Percentiles rank a stretch among this genome's conserved stretches.
These are phyloP conservation scores for Syzygium grande DNA, from an alignment of 345 rosid genomes.

Conservation along the genomic window DNA sequence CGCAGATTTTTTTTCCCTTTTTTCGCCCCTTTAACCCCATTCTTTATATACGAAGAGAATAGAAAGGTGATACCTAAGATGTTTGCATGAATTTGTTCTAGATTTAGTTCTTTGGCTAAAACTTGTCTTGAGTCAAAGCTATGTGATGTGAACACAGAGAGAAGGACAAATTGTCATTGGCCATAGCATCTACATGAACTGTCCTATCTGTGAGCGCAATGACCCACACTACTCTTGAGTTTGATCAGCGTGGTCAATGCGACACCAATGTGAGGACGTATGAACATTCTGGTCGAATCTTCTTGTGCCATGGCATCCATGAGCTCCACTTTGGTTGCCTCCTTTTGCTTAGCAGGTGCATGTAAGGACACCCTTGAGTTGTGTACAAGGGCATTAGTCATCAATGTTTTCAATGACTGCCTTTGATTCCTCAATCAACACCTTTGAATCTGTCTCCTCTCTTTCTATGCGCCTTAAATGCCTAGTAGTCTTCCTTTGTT, in stretches of 20 bases:
- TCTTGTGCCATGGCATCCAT: too few species aligned
- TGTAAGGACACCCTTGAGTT: not conserved
- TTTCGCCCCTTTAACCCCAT: not conserved
- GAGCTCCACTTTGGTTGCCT: not conserved
- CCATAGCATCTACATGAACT: too few species aligned
- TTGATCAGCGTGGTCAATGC: too few species aligned
- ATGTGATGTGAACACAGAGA: not conserved
- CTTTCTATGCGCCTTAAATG: not conserved
- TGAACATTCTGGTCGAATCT: too few species aligned
- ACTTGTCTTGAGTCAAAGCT: not conserved
- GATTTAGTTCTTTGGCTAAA: not conserved
- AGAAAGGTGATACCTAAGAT: not conserved
- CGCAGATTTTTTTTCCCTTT: not conserved
- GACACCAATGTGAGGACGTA: too few species aligned
- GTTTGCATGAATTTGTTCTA: not conserved
- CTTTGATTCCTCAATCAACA: not conserved
- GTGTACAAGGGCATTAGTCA: not conserved
- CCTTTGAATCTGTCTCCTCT: not conserved
- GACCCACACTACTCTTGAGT: too few species aligned
- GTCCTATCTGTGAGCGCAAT: too few species aligned
- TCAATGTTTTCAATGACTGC: not conserved
- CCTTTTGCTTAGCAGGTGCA: not conserved
- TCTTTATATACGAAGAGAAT: not conserved
- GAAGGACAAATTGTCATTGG: not conserved
- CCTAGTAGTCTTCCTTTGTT: not conserved